Conservation (phyloP, 2,329 filamentous ascomycete species). For the Xylaria arbuscula region DNA sequence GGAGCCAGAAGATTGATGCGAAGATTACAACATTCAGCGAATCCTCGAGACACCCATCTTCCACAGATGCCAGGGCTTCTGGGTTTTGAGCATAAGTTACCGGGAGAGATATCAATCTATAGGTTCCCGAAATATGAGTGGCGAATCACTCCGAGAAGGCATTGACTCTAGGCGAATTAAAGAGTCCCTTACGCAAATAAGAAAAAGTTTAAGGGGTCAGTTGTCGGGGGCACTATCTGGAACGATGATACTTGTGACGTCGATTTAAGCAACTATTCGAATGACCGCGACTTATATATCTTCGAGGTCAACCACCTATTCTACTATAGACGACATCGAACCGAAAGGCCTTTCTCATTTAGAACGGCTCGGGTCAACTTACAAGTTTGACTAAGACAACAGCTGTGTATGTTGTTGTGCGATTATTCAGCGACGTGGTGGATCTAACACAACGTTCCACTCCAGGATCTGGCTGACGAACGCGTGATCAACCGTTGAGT, state of each 20-base stretch:
- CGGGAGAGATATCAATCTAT: not conserved
- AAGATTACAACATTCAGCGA: not conserved
- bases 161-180: too few species aligned
- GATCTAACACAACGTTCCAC: not conserved
- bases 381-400: not conserved
- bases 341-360: not conserved
- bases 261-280: too few species aligned
- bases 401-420: not conserved
- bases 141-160: too few species aligned
- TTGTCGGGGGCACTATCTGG: too few species aligned
- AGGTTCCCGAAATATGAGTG: not conserved
- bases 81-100: not conserved
- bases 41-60: not conserved
- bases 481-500: not conserved
- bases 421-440: conserved; percentile 4
- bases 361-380: not conserved
- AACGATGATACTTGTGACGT: not conserved
- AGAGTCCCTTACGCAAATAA: too few species aligned
- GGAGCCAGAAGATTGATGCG: not conserved
- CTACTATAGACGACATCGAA: too few species aligned
- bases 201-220: too few species aligned
- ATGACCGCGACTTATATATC: too few species aligned
- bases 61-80: not conserved
- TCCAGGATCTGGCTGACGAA: not conserved
- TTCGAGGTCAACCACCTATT: too few species aligned